phyloP scores from a whole-genome alignment of 208 protist species.

The Trypanosoma theileri region DNA sequence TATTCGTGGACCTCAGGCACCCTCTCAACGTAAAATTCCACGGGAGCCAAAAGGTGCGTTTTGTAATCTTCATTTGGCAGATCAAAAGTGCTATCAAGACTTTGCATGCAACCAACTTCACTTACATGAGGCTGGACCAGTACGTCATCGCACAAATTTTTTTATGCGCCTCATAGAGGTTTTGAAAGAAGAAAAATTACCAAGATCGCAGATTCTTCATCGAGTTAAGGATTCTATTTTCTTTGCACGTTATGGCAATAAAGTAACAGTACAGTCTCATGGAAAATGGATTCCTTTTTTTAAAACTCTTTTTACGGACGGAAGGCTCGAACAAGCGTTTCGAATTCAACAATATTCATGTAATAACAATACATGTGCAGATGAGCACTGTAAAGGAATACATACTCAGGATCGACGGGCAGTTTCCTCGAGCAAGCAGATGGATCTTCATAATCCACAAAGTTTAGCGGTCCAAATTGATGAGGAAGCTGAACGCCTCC shows the following conservation, averaged over 20 bases:
- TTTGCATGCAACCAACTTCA: slow-evolving; percentile 89
- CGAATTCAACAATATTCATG: slow-evolving; percentile 62
- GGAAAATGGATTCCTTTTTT: slow-evolving; percentile 86
- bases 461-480: slow-evolving; percentile 53
- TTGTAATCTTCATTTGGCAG: slow-evolving; percentile 85
- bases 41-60: slow-evolving; percentile 85
- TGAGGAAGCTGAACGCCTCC: slow-evolving; percentile 66
- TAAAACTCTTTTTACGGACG: slow-evolving; percentile 85
- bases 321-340: slow-evolving; percentile 80
- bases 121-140: slow-evolving; percentile 75
- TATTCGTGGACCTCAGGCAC: slow-evolving; percentile 71
- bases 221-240: slow-evolving; percentile 87
- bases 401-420: slow-evolving; percentile 72
- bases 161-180: slow-evolving; percentile 68
- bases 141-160: slow-evolving; percentile 78
- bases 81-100: slow-evolving; percentile 88
- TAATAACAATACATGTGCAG: slow-evolving; percentile 47
- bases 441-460: slow-evolving; percentile 72
- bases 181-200: slow-evolving; percentile 60
- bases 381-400: slow-evolving; percentile 81
- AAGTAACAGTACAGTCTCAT: slow-evolving; percentile 81
- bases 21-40: slow-evolving; percentile 81
- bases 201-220: slow-evolving; percentile 51
- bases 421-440: slow-evolving; percentile 56
- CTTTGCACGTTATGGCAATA: slow-evolving; percentile 87